These are phyloP conservation scores for Corylus americana DNA, from an alignment of 306 rosid species.

Conservation along the genomic window DNA sequence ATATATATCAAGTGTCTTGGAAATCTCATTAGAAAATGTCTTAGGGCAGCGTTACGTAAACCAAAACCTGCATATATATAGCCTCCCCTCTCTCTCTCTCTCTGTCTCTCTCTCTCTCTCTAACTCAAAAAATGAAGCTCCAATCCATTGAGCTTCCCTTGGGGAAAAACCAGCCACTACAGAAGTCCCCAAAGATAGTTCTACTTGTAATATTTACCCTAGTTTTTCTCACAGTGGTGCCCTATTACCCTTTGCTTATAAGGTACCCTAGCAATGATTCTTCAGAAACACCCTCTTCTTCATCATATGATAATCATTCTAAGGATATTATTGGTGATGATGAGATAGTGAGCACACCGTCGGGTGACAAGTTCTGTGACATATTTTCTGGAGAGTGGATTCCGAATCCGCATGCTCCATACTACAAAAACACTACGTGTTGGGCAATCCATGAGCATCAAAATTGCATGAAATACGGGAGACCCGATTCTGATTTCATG, in stretches of 20 bases:
- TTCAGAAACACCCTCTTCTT: conserved; percentile 10
- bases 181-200: conserved; percentile 50
- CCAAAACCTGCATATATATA: too few species aligned
- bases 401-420: conserved; percentile 75
- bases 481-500: conserved; percentile 74
- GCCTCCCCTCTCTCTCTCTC: neutral
- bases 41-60: neutral
- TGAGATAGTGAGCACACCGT: conserved; percentile 33
- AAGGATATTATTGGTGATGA: neutral
- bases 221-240: conserved; percentile 47
- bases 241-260: conserved; percentile 46
- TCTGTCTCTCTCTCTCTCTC: conserved; percentile 26
- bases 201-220: conserved; percentile 48
- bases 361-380: conserved; percentile 50
- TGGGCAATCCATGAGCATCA: conserved; percentile 94
- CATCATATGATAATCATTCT: conserved; percentile 19
- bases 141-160: conserved; percentile 45
- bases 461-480: conserved; percentile 82
- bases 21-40: neutral
- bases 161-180: conserved; percentile 47
- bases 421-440: conserved; percentile 70
- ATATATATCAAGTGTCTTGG: neutral
- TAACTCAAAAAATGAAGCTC: conserved; percentile 49
- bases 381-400: conserved; percentile 84
- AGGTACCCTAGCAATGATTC: conserved; percentile 24